Base-by-base conservation (phyloP, 768 basidiomycete genomes). In the Sporobolomyces roseus region DNA sequence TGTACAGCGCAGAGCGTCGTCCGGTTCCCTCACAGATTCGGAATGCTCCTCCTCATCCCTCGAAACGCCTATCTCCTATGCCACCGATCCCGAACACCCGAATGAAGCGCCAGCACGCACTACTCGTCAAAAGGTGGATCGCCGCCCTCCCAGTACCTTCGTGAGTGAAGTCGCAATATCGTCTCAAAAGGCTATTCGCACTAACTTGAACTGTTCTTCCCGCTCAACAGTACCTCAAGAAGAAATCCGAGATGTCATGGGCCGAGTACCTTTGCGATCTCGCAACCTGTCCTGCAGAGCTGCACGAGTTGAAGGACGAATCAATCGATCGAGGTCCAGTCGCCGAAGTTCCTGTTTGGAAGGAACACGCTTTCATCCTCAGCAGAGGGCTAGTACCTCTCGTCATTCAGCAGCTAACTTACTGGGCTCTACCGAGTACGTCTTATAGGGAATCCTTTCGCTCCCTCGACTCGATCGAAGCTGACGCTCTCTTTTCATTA, bases 351-450 rank as follows among this genome's bases (percentile, higher is more conserved):
- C 46, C 61, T 5, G 46, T 56, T 3, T 25, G 36, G 32, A 32
- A 50, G 14, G 68, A 69, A 38, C 63, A 69, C 59, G n/a, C n/a
- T 43, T 69, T 61, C 59, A 65, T 69, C 45, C 30, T 69, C 23
- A 19, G 46, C 30, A n/a, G 63, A 0, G 68, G 29, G 14, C 23
- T 69, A 13, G 32, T 35, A 0, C 68, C 68, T 14, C 43, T 69
- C 30, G 50, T 51, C 1, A 35, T 65, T 10, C 68, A 69, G 21
- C 50, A 52, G 21, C 23, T 33, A 2, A n/a, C 12, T 1, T 55
- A 69, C 38, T 69, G 45, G 51, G 8, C 30, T 1, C 51, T 56
- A 13, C 67, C 67, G 17, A 21, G 68, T 69, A n/a, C 6, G 68
- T 64, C 30, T 32, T 33, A 1, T 10, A 23, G 8, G 35, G 10